Conservation (phyloP, 257 asterid genomes). For the Thymus mandschuricus region DNA sequence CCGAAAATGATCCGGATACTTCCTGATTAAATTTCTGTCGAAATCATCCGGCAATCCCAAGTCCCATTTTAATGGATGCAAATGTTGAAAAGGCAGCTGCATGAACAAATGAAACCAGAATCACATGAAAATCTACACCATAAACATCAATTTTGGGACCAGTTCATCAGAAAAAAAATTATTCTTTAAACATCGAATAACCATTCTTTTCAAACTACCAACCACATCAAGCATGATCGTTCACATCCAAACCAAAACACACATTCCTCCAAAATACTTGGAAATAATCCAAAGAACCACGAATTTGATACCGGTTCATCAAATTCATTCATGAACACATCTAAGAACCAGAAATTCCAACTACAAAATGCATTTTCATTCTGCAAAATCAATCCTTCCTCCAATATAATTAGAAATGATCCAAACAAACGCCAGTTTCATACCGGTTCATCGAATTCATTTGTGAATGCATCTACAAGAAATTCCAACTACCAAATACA, state of each 20-base stretch:
- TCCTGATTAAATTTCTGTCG: conserved; percentile 57
- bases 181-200: not conserved
- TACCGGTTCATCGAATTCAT: not conserved
- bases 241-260: not conserved
- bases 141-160: conserved; percentile 3
- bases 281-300: not conserved
- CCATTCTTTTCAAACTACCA: not conserved
- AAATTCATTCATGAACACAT: not conserved
- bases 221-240: not conserved
- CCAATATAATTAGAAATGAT: not conserved
- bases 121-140: not conserved
- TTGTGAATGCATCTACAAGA: not conserved
- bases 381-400: not conserved
- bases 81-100: conserved; percentile 71
- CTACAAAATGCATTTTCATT: not conserved
- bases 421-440: not conserved
- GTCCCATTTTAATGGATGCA: conserved; percentile 91
- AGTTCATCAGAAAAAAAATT: not conserved
- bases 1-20: conserved; percentile 64
- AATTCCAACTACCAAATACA: too few relatives aligned
- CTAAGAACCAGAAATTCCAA: not conserved
- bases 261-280: not conserved
- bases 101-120: conserved; percentile 16
- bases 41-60: conserved; percentile 87
- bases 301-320: not conserved